Conservation (phyloP, 2,329 filamentous ascomycete species). For the Penicillium sp. region DNA sequence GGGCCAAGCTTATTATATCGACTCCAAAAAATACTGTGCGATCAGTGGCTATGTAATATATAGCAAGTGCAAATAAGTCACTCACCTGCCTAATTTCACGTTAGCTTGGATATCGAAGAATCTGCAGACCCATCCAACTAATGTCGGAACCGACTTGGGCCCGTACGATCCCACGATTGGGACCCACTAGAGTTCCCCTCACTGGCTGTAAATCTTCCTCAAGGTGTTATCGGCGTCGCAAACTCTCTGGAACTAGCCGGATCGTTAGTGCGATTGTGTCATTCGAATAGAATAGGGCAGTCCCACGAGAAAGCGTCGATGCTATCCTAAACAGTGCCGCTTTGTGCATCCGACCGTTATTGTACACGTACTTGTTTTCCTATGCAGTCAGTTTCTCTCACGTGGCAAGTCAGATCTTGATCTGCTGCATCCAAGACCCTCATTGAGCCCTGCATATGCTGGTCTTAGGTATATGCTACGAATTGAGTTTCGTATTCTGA, state of each 20-base stretch:
- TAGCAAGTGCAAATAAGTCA: not conserved
- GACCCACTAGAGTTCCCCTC: not conserved
- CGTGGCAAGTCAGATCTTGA: too few relatives aligned
- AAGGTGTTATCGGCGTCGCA: not conserved
- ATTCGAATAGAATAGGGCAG: too few relatives aligned
- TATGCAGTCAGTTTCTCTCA: too few relatives aligned
- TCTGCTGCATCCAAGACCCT: too few relatives aligned
- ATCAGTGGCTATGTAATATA: not conserved
- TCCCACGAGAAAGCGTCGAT: too few relatives aligned
- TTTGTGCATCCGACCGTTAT: not conserved
- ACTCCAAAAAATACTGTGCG: not conserved
- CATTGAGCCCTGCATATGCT: not conserved
- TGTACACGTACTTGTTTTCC: too few relatives aligned
- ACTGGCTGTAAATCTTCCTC: not conserved
- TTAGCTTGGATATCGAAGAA: not conserved
- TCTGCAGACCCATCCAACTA: not conserved
- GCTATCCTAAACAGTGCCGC: too few relatives aligned
- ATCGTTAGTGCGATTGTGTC: not conserved
- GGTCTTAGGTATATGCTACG: not conserved
- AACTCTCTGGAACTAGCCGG: not conserved
- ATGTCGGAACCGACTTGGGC: slow-evolving; percentile 7
- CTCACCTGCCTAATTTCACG: slow-evolving; percentile 11
- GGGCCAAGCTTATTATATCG: not conserved
- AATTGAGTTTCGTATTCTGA: not conserved
- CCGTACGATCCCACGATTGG: slow-evolving; percentile 9